These are phyloP conservation scores for Diplodia mutila DNA, from an alignment of 2,329 filamentous ascomycete genomes.

Conservation along the genomic window DNA sequence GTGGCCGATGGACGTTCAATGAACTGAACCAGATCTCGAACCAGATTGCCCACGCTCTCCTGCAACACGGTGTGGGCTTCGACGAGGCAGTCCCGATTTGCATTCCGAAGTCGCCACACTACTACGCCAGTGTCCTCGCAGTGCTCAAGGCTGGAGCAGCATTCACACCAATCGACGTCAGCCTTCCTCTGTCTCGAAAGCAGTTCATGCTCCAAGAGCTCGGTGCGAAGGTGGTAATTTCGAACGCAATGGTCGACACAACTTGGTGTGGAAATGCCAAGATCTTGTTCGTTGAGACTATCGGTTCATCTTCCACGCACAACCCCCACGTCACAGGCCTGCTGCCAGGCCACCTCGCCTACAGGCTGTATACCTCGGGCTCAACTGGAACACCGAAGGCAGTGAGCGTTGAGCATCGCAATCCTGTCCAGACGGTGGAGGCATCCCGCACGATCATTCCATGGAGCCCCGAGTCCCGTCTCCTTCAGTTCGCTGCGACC, in stretches of 20 bases:
- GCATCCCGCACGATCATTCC: slow-evolving; percentile 45
- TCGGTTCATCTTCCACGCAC: slow-evolving; percentile 27
- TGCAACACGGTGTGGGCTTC: slow-evolving; percentile 30
- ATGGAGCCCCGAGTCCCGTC: slow-evolving; percentile 42
- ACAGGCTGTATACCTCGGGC: slow-evolving; percentile 50
- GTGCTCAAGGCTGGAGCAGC: slow-evolving; percentile 47
- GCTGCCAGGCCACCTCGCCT: slow-evolving; percentile 40
- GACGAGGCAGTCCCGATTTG: slow-evolving; percentile 44
- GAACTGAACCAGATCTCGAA: slow-evolving; percentile 39
- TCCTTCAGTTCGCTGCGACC: slow-evolving; percentile 49
- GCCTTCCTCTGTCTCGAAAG: slow-evolving; percentile 41
- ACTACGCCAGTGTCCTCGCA: slow-evolving; percentile 44
- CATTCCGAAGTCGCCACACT: slow-evolving; percentile 40
- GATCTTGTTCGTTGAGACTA: slow-evolving; percentile 27
- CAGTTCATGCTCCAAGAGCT: slow-evolving; percentile 42
- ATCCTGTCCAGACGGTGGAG: slow-evolving; percentile 47
- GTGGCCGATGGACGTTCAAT: slow-evolving; percentile 41
- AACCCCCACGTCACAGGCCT: slow-evolving; percentile 34
- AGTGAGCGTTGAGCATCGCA: slow-evolving; percentile 47
- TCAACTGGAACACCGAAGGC: slow-evolving; percentile 51
- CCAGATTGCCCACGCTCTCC: slow-evolving; percentile 38
- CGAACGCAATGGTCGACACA: slow-evolving; percentile 16
- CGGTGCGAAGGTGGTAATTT: slow-evolving; percentile 37
- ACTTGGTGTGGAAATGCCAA: slow-evolving; percentile 26
- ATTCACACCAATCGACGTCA: slow-evolving; percentile 43